Conservation (phyloP, 768 basidiomycete species). For the Psilocybe cyanescens region DNA sequence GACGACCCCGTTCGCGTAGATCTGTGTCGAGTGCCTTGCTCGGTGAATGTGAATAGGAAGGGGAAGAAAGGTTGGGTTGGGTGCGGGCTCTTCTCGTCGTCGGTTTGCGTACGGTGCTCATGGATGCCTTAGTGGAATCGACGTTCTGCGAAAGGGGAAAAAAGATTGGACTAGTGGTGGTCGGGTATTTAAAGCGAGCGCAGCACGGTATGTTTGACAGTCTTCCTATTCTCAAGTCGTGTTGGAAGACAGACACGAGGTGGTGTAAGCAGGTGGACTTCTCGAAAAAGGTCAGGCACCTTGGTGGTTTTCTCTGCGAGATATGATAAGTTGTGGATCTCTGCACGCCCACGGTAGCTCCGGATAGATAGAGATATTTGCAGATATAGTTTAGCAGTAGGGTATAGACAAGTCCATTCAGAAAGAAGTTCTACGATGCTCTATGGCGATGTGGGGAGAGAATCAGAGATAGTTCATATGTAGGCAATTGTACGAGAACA, state of each 20-base stretch:
- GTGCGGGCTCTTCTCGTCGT: slow-evolving; percentile 6
- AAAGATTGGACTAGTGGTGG: background rate
- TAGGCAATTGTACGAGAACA: background rate
- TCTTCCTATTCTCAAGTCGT: background rate
- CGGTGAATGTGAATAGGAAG: slow-evolving; percentile 6
- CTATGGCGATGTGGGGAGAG: background rate
- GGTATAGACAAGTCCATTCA: background rate
- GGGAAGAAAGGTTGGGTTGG: slow-evolving; percentile 4
- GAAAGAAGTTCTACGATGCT: background rate
- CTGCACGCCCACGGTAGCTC: slow-evolving; percentile 9
- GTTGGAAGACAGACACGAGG: slow-evolving; percentile 9
- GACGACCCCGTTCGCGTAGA: slow-evolving; percentile 9
- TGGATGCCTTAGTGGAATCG: background rate
- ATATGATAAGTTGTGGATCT: slow-evolving; percentile 1
- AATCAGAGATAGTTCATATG: too few species aligned
- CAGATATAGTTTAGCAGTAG: background rate
- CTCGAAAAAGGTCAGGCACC: slow-evolving; percentile 8
- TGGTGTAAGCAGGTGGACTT: background rate
- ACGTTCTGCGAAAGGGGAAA: background rate
- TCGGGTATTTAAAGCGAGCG: slow-evolving; percentile 7
- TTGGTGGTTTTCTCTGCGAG: slow-evolving; percentile 1
- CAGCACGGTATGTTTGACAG: background rate
- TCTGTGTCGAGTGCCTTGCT: slow-evolving; percentile 3
- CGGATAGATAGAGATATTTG: slow-evolving; percentile 9
- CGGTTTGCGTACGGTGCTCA: background rate